Evolutionary conservation across 768 basidiomycete genomes (phyloP).

Genomic region (Panaeolus papilionaceus): DNA sequence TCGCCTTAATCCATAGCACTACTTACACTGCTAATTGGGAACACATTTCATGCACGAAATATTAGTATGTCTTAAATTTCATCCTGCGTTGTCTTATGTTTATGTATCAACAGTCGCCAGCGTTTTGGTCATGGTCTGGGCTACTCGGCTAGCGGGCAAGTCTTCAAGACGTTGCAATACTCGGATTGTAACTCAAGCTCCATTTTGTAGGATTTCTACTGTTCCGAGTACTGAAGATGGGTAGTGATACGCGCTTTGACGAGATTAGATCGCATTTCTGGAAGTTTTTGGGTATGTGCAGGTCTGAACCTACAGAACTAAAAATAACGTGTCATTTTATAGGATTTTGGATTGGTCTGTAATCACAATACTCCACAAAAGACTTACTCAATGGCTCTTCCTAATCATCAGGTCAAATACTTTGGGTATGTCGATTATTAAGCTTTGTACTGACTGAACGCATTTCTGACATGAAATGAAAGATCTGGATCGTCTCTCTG

Average conservation of each 20-base stretch:
- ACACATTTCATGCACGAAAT: slow-evolving; percentile 65
- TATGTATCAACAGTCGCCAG: slow-evolving; percentile 43
- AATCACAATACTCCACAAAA: neutral
- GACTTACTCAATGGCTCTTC: neutral
- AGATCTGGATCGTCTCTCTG: slow-evolving; percentile 69
- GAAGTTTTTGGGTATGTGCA: slow-evolving; percentile 58
- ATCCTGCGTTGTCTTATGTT: neutral
- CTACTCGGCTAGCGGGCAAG: slow-evolving; percentile 58
- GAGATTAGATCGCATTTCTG: slow-evolving; percentile 69
- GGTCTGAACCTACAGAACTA: neutral
- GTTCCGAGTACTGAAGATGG: slow-evolving; percentile 72
- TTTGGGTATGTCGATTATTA: slow-evolving; percentile 53
- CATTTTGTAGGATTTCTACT: slow-evolving; percentile 58
- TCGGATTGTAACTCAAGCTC: neutral
- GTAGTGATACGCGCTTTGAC: slow-evolving; percentile 71
- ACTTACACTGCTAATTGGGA: slow-evolving; percentile 65
- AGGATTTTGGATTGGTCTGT: slow-evolving; percentile 63
- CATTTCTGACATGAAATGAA: neutral
- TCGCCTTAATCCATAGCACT: slow-evolving; percentile 46
- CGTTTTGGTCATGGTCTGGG: slow-evolving; percentile 73
- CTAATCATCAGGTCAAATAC: slow-evolving; percentile 50
- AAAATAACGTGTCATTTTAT: slow-evolving; percentile 13
- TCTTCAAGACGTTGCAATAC: neutral
- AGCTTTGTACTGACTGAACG: neutral
- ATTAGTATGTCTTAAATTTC: slow-evolving; percentile 36